A percentile compares a stretch with the other conserved stretches of the same genome.
These are phyloP conservation scores for Boletus reticuloceps DNA, from an alignment of 768 basidiomycete species.

Conservation along the genomic window DNA sequence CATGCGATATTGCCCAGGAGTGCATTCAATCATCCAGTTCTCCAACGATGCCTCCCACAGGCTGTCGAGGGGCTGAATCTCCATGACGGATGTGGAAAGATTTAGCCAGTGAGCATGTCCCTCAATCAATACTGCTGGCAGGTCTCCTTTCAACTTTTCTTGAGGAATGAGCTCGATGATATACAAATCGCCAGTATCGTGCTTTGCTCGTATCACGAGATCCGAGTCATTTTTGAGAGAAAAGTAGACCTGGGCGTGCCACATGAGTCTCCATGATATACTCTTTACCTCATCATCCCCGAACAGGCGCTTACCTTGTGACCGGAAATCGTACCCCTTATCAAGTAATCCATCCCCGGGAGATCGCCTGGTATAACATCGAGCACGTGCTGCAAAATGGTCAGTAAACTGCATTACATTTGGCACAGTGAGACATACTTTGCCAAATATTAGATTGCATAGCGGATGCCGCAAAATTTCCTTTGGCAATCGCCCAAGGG, in stretches of 20 bases:
- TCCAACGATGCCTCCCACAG: conserved; percentile 24
- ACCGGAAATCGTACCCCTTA: conserved; percentile 8
- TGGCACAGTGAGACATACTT: conserved; percentile 6
- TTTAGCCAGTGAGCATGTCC: conserved; percentile 33
- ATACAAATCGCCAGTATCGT: not conserved
- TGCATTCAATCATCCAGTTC: conserved; percentile 26
- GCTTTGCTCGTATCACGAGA: conserved; percentile 19
- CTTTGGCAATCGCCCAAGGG: conserved; percentile 22
- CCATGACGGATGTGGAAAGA: conserved; percentile 19
- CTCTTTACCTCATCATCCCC: not conserved
- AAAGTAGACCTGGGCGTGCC: conserved; percentile 21
- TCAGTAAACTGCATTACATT: not conserved
- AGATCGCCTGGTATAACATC: conserved; percentile 25
- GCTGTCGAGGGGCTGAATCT: conserved; percentile 25
- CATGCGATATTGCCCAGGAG: conserved; percentile 7
- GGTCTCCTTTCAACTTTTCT: conserved; percentile 19
- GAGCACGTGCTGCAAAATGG: conserved; percentile 14
- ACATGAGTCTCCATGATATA: not conserved
- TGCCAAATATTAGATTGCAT: conserved; percentile 21
- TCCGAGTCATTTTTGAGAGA: conserved; percentile 4
- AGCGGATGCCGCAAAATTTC: conserved; percentile 16
- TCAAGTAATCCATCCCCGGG: conserved; percentile 26
- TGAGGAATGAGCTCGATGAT: conserved; percentile 25
- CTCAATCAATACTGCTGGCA: conserved; percentile 23
- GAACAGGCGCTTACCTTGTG: conserved; percentile 16